Conservation (phyloP, 2,329 filamentous ascomycete species). For the Sporothrix variecibatus region DNA sequence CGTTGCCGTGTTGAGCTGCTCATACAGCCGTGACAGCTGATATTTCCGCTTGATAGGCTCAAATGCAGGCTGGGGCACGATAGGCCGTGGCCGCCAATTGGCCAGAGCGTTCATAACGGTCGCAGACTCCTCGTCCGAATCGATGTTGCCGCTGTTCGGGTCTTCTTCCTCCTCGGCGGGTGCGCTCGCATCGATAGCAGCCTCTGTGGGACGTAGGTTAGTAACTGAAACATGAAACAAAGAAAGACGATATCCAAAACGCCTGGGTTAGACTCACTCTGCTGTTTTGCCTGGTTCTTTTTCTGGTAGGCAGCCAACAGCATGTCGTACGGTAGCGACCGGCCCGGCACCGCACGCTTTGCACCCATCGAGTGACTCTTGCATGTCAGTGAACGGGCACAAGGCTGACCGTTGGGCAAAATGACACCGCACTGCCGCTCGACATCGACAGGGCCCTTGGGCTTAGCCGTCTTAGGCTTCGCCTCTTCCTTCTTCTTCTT, state of each 20-base stretch:
- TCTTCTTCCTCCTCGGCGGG: slow-evolving; percentile 86
- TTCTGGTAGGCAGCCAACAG: slow-evolving; percentile 86
- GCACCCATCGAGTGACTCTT: slow-evolving; percentile 96
- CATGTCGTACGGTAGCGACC: slow-evolving; percentile 90
- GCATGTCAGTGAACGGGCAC: slow-evolving; percentile 85
- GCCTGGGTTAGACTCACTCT: slow-evolving; percentile 49
- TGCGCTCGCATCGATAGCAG: slow-evolving; percentile 90
- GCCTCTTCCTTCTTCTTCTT: slow-evolving; percentile 96
- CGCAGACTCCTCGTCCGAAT: slow-evolving; percentile 92
- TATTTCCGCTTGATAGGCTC: slow-evolving; percentile 65
- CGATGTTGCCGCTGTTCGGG: slow-evolving; percentile 75
- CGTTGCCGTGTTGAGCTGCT: slow-evolving; percentile 66
- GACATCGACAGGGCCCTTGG: slow-evolving; percentile 90
- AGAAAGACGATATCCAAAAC: not conserved
- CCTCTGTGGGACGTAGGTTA: slow-evolving; percentile 58
- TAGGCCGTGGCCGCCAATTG: slow-evolving; percentile 74
- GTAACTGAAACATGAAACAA: not conserved
- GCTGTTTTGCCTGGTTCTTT: slow-evolving; percentile 98
- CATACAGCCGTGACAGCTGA: slow-evolving; percentile 62
- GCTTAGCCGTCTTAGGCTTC: slow-evolving; percentile 79
- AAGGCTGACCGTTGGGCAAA: slow-evolving; percentile 81
- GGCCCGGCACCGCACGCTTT: slow-evolving; percentile 82
- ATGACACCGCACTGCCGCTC: slow-evolving; percentile 91
- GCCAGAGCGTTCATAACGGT: slow-evolving; percentile 80
- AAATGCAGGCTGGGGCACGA: slow-evolving; percentile 67